These are phyloP conservation scores for Boletus bicolor DNA, from an alignment of 768 basidiomycete genomes.

Conservation along the genomic window DNA sequence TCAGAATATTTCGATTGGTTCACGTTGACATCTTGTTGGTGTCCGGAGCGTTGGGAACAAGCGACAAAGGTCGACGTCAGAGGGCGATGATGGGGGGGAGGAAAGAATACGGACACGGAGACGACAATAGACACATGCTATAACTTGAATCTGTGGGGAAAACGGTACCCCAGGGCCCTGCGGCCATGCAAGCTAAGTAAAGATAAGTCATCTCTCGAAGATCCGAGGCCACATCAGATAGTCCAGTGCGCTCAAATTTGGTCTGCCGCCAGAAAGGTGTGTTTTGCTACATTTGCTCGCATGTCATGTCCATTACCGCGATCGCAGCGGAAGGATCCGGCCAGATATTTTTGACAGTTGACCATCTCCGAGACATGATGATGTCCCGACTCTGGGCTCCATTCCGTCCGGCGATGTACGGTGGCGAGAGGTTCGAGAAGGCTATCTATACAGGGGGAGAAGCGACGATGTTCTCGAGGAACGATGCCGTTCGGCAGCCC, in stretches of 20 bases:
- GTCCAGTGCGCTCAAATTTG: background rate
- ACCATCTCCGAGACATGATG: background rate
- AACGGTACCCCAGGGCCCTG: background rate
- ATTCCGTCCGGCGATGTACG: background rate
- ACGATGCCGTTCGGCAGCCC: background rate
- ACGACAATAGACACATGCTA: background rate
- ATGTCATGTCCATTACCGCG: background rate
- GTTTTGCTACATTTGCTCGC: conserved; percentile 1
- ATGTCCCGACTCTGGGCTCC: background rate
- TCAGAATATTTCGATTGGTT: background rate
- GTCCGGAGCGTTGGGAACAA: background rate
- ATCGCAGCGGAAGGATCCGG: conserved; percentile 7
- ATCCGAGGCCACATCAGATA: conserved; percentile 11
- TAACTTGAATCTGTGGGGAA: conserved; percentile 2
- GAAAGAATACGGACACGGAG: background rate
- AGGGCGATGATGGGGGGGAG: background rate
- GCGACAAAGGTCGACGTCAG: background rate
- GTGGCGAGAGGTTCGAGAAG: background rate
- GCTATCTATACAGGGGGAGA: background rate
- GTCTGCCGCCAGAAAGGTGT: conserved; percentile 21
- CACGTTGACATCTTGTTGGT: background rate
- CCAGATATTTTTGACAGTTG: background rate
- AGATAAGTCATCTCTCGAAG: conserved; percentile 1
- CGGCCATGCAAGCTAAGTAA: background rate
- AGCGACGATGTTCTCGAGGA: background rate